Conservation (phyloP, 176 grass and related monocot genomes). For the Thinopyrum elongatum region DNA sequence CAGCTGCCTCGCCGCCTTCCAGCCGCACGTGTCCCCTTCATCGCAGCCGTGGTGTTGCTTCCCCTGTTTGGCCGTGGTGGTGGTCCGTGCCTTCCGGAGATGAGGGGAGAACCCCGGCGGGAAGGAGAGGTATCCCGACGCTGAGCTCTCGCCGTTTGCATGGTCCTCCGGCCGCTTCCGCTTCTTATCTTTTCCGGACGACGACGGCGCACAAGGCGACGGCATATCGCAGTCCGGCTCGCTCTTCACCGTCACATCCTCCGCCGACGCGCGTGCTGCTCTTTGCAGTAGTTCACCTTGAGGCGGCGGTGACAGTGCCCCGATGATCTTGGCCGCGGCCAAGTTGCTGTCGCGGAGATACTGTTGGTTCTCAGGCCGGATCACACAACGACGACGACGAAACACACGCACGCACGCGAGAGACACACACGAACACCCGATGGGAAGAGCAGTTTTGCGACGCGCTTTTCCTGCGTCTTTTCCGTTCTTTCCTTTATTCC, state of each 20-base stretch:
- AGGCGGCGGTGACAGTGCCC: not conserved
- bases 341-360: not conserved
- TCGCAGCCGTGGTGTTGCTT: not conserved
- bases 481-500: too few relatives aligned
- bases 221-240: not conserved
- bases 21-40: not conserved
- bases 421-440: too few relatives aligned
- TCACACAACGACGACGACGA: too few relatives aligned
- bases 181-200: slow-evolving; percentile 19
- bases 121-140: not conserved
- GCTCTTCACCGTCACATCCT: not conserved
- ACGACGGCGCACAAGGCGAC: not conserved
- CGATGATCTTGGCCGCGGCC: not conserved
- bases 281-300: not conserved
- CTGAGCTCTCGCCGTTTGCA: not conserved
- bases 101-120: not conserved
- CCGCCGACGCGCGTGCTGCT: not conserved
- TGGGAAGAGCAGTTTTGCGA: too few relatives aligned
- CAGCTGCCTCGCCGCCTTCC: not conserved
- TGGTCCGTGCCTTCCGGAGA: not conserved
- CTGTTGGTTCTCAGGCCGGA: too few relatives aligned
- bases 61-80: not conserved
- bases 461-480: too few relatives aligned
- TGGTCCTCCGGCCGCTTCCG: not conserved
- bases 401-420: too few relatives aligned